Evolutionary conservation across 768 basidiomycete genomes (phyloP).

Genomic region (Leccinum ochraceum): DNA sequence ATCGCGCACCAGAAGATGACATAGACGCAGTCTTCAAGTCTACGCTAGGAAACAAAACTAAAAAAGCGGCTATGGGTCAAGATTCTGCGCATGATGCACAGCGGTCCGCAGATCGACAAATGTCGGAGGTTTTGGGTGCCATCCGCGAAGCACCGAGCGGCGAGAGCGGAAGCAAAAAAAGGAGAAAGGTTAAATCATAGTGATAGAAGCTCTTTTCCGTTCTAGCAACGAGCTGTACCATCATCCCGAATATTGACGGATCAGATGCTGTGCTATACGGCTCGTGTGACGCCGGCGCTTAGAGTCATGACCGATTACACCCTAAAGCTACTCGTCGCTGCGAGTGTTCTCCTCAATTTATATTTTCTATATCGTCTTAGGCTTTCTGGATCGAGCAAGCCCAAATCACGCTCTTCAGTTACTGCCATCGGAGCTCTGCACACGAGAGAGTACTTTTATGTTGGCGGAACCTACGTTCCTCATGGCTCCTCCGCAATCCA

Average conservation of each 20-base stretch:
- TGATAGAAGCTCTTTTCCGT: neutral
- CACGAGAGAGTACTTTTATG: slow-evolving; percentile 49
- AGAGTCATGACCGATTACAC: neutral
- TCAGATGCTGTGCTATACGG: neutral
- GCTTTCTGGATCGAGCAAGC: slow-evolving; percentile 1
- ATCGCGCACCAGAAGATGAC: slow-evolving; percentile 53
- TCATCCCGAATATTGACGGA: neutral
- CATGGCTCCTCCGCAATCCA: slow-evolving; percentile 39
- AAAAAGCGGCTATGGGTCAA: slow-evolving; percentile 48
- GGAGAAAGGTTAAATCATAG: slow-evolving; percentile 20
- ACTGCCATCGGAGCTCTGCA: slow-evolving; percentile 38
- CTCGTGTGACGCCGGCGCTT: neutral
- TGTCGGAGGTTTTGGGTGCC: slow-evolving; percentile 57
- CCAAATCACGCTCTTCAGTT: neutral
- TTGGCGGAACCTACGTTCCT: slow-evolving; percentile 43
- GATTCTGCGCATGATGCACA: slow-evolving; percentile 13
- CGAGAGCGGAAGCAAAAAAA: slow-evolving; percentile 41
- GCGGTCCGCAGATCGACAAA: slow-evolving; percentile 34
- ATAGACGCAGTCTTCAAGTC: slow-evolving; percentile 74
- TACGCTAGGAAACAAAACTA: slow-evolving; percentile 59
- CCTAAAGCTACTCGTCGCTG: slow-evolving; percentile 7
- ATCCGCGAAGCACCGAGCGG: slow-evolving; percentile 57
- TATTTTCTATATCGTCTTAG: slow-evolving; percentile 13
- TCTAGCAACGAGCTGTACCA: neutral
- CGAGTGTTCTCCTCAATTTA: slow-evolving; percentile 22